Evolutionary conservation across 768 basidiomycete species (phyloP), one percentile per base, ranked within the genome.

Genomic region (Daedaleopsis nitida): DNA sequence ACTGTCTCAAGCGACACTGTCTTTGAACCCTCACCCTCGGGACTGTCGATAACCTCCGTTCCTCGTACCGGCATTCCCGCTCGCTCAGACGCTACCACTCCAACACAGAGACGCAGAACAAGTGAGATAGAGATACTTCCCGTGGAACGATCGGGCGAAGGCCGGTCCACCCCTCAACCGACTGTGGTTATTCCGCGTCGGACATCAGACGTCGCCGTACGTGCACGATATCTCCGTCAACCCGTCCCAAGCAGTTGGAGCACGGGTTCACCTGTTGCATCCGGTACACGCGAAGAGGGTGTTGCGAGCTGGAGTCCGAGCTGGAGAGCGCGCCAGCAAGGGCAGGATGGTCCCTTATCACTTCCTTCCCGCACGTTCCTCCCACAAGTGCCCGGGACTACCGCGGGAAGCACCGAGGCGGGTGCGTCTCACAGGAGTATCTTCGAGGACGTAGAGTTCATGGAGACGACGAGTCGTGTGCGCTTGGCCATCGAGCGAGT

Each of bases 401-500:
- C 34, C 11, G 3, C 37, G 19, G 10, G 42, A 11, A 32, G 27
- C 3, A 32, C 3, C 27, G 27, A 32, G 4, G 27, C n/a, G n/a
- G n/a, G n/a, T n/a, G n/a, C n/a, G n/a, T n/a, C n/a, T n/a, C n/a
- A 32, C 27, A 7, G 27, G 27, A 27, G 21, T 9, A 6, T 43
- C 19, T 21, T 9, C 21, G 27, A 32, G 3, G 55, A 61, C 16
- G 21, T 39, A 3, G 55, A 55, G 11, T 16, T 56, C 38, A 49
- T 38, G 16, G 49, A 57, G 23, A 42, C 55, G 2, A 27, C 52
- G 16, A 23, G n/a, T 9, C 59, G 50, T 47, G 52, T 56, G 1
- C 60, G 54, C n/a, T 38, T 43, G 11, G 54, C 53, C 35, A 24
- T 56, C 17, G 58, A 32, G 5, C 54, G 48, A 34, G 44, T 45